Conservation (phyloP, 2,329 filamentous ascomycete species). For the Pestalotiopsis sp. region DNA sequence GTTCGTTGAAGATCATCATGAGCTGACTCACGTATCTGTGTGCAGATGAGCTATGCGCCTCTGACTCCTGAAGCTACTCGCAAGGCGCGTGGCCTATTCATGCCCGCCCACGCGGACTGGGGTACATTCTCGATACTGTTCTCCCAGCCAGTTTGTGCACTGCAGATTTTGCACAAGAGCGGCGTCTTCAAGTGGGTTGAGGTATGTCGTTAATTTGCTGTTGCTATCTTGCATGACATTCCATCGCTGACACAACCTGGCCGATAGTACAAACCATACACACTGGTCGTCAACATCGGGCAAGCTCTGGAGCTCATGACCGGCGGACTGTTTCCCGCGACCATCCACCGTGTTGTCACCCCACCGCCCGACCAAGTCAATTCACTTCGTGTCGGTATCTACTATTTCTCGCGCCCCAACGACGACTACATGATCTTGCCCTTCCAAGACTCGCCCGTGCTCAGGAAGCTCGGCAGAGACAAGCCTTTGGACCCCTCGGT, state of each 20-base stretch:
- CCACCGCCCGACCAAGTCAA: constrained; percentile 36
- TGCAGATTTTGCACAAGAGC: constrained; percentile 37
- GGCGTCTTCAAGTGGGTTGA: constrained; percentile 38
- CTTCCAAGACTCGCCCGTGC: constrained; percentile 33
- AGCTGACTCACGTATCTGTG: constrained; percentile 13
- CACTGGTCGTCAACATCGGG: constrained; percentile 40
- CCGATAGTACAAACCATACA: constrained; percentile 31
- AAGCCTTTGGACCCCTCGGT: neutral
- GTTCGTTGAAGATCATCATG: neutral
- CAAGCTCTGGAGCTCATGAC: constrained; percentile 31
- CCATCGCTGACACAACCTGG: neutral
- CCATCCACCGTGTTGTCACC: constrained; percentile 31
- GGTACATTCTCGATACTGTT: constrained; percentile 40
- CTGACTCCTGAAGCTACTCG: constrained; percentile 34
- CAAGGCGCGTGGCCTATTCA: constrained; percentile 38
- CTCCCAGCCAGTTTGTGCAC: constrained; percentile 38
- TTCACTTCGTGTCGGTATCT: constrained; percentile 36
- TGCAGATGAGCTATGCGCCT: constrained; percentile 42
- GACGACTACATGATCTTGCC: constrained; percentile 37
- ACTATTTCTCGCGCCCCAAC: constrained; percentile 41
- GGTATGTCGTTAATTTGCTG: neutral
- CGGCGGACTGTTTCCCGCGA: constrained; percentile 33
- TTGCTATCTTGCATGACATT: neutral
- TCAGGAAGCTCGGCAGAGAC: constrained; percentile 19
- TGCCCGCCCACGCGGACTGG: constrained; percentile 42